Conservation (phyloP, 257 asterid species). For the Nicotiana tabacum region DNA sequence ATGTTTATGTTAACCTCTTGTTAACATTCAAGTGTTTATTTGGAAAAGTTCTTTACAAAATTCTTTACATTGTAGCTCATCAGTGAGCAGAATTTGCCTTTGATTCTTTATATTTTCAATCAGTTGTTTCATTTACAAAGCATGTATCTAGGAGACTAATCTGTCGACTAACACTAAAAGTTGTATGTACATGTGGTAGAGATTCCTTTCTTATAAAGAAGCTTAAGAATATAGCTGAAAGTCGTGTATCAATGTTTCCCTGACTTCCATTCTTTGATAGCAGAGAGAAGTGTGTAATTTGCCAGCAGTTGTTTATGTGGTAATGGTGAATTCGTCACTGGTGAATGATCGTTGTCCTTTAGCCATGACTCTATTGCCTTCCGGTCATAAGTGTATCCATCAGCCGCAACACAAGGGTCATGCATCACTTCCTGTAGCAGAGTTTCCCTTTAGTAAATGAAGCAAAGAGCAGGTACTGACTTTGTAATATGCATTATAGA, state of each 20-base stretch:
- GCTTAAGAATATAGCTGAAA: neutral
- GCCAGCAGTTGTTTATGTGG: slow-evolving; percentile 58
- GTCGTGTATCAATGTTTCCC: slow-evolving; percentile 15
- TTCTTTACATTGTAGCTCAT: neutral
- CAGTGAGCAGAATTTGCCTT: neutral
- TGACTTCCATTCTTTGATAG: slow-evolving; percentile 73
- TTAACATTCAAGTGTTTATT: neutral
- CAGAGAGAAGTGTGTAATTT: slow-evolving; percentile 71
- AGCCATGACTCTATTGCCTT: slow-evolving; percentile 72
- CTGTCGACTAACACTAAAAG: neutral
- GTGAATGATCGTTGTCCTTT: slow-evolving; percentile 48
- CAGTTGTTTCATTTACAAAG: neutral
- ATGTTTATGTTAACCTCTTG: neutral
- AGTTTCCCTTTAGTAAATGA: neutral
- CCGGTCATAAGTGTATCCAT: slow-evolving; percentile 81
- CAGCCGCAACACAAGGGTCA: slow-evolving; percentile 91
- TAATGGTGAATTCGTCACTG: slow-evolving; percentile 49
- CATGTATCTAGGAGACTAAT: neutral
- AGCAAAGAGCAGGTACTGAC: neutral
- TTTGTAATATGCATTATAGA: neutral
- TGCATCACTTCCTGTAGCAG: slow-evolving; percentile 62
- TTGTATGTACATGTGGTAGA: neutral
- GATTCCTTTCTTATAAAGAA: neutral
- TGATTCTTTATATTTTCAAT: neutral
- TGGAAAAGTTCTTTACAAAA: neutral